A percentile compares a stretch with the other conserved stretches of the same genome.
phyloP scores from a whole-genome alignment of 208 protist species.

The Borovskyia barvae region DNA sequence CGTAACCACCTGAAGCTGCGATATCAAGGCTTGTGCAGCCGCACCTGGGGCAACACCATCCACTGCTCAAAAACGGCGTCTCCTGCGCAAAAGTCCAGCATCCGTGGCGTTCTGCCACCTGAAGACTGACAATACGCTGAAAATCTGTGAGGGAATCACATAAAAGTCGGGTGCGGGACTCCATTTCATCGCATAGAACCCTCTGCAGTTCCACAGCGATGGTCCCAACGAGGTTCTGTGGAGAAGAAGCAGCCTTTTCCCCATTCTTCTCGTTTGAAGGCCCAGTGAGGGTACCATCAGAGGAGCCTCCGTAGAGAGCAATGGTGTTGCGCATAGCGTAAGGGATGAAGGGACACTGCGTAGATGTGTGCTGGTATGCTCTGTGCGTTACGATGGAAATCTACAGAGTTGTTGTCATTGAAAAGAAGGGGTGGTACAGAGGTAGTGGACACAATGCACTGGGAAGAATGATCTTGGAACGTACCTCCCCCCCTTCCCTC shows the following conservation, averaged over 20 bases:
- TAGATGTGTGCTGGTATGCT: too few relatives aligned
- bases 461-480: too few relatives aligned
- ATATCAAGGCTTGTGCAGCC: neutral
- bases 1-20: too few relatives aligned
- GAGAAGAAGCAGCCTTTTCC: too few relatives aligned
- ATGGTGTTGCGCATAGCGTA: too few relatives aligned
- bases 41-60: conserved; percentile 4
- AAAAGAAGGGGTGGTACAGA: too few relatives aligned
- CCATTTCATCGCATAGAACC: conserved; percentile 57
- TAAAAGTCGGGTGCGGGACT: conserved; percentile 42
- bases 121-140: conserved; percentile 62
- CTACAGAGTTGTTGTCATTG: too few relatives aligned
- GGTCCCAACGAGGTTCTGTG: neutral
- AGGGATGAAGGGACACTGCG: too few relatives aligned
- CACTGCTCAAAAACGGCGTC: conserved; percentile 2
- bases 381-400: too few relatives aligned
- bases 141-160: conserved; percentile 73
- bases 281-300: conserved; percentile 27
- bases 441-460: too few relatives aligned
- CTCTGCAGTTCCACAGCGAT: conserved; percentile 8
- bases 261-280: too few relatives aligned
- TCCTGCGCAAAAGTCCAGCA: conserved; percentile 33
- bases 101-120: conserved; percentile 40
- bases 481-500: too few relatives aligned
- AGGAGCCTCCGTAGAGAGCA: neutral